phyloP scores from a whole-genome alignment of 2,329 filamentous ascomycete genomes.

The Didymella segeticola region DNA sequence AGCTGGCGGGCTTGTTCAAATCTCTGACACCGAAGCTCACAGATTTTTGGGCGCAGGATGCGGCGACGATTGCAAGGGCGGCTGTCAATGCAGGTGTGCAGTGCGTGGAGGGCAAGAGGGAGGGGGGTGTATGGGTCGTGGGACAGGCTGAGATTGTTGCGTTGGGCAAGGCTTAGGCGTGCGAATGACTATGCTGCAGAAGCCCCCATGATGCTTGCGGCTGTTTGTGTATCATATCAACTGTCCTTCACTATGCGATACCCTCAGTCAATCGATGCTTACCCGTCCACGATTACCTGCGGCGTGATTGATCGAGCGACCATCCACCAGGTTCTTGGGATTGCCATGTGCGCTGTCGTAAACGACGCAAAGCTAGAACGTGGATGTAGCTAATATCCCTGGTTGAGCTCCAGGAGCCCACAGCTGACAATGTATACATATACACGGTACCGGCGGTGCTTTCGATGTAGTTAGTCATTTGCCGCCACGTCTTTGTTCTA shows the following conservation, averaged over 20 bases:
- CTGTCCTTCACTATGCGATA: constrained; percentile 3
- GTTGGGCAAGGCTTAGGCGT: constrained; percentile 58
- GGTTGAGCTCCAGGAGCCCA: too few species aligned
- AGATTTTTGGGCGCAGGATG: constrained; percentile 76
- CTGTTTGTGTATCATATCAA: not conserved
- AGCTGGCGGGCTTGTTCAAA: constrained; percentile 63
- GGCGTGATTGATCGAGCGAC: not conserved
- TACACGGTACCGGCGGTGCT: too few species aligned
- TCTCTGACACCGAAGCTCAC: constrained; percentile 55
- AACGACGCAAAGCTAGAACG: too few species aligned
- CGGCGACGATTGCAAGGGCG: constrained; percentile 63
- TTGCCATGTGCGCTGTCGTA: not conserved
- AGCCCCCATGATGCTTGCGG: not conserved
- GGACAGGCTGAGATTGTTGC: constrained; percentile 68
- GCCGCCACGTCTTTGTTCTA: too few species aligned
- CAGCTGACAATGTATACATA: too few species aligned
- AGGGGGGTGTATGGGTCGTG: constrained; percentile 68
- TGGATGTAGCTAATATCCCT: too few species aligned
- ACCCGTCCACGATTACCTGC: not conserved
- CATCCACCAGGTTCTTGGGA: constrained; percentile 2
- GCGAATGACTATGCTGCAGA: not conserved
- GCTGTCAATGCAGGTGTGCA: constrained; percentile 16
- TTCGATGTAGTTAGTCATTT: too few species aligned
- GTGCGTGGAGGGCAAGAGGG: constrained; percentile 49
- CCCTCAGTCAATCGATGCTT: not conserved